Conservation (phyloP, 306 rosid genomes). For the Dryas octopetala region DNA sequence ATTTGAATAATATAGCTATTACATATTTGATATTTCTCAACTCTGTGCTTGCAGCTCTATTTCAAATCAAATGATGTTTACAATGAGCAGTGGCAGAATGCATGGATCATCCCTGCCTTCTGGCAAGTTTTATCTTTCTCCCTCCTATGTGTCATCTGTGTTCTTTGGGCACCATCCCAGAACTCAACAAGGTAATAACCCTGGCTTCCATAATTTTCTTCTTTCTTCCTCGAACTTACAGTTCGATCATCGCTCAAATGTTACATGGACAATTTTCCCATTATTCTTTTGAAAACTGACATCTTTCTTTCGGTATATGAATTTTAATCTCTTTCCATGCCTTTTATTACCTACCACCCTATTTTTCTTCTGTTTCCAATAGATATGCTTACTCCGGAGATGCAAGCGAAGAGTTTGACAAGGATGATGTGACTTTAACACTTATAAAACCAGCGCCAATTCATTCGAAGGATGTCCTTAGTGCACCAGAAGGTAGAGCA, state of each 20-base stretch:
- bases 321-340: too few relatives aligned
- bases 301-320: background rate
- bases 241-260: background rate
- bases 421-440: conserved; percentile 67
- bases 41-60: conserved; percentile 60
- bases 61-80: conserved; percentile 76
- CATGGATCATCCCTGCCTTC: conserved; percentile 94
- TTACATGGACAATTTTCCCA: background rate
- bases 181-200: conserved; percentile 69
- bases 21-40: background rate
- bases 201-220: background rate
- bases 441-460: conserved; percentile 79
- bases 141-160: conserved; percentile 73
- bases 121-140: conserved; percentile 94
- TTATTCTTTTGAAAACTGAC: background rate
- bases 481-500: conserved; percentile 47
- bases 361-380: background rate
- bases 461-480: conserved; percentile 60
- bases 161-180: conserved; percentile 96
- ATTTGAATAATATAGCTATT: background rate
- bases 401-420: conserved; percentile 75
- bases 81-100: conserved; percentile 90
- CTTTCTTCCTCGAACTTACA: background rate
- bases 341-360: background rate
- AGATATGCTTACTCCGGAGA: conserved; percentile 82